These are phyloP conservation scores for Fusarium sulawesiense DNA, from an alignment of 2,329 filamentous ascomycete species.

Conservation along the genomic window DNA sequence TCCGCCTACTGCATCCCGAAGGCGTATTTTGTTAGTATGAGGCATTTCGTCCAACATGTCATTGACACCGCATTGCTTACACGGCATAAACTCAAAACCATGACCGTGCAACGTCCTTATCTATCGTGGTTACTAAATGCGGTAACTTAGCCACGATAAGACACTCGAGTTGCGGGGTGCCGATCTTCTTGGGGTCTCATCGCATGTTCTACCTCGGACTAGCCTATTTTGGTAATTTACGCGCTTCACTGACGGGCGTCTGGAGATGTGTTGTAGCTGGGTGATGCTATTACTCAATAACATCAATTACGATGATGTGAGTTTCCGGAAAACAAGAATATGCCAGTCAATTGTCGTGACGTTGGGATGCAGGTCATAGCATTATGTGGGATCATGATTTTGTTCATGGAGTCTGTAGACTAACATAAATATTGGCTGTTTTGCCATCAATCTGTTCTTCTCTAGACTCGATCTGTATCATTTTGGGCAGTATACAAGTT, in stretches of 20 bases:
- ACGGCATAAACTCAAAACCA: background rate
- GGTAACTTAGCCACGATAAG: slow-evolving; percentile 46
- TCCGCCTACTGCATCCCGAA: background rate
- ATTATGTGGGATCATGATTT: background rate
- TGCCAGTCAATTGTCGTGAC: background rate
- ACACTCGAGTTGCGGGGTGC: slow-evolving; percentile 10
- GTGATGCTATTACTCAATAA: background rate
- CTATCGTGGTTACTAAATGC: slow-evolving; percentile 18
- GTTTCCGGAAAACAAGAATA: background rate
- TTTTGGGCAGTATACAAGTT: rapidly evolving
- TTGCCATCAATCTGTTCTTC: rapidly evolving
- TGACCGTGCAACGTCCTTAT: slow-evolving; percentile 8
- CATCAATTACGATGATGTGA: background rate
- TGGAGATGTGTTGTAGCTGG: background rate
- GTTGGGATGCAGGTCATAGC: background rate
- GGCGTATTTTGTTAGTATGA: background rate
- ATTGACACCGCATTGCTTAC: background rate
- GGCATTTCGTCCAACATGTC: background rate
- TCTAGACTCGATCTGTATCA: background rate
- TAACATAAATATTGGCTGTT: slow-evolving; percentile 10
- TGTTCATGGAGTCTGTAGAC: rapidly evolving
- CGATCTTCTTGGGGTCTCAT: slow-evolving; percentile 6
- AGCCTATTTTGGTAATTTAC: slow-evolving; percentile 35
- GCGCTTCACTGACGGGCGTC: slow-evolving; percentile 24
- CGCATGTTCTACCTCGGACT: slow-evolving; percentile 11